phyloP scores from a whole-genome alignment of 2,329 filamentous ascomycete genomes.

The Ploettnerulaceae sp. region DNA sequence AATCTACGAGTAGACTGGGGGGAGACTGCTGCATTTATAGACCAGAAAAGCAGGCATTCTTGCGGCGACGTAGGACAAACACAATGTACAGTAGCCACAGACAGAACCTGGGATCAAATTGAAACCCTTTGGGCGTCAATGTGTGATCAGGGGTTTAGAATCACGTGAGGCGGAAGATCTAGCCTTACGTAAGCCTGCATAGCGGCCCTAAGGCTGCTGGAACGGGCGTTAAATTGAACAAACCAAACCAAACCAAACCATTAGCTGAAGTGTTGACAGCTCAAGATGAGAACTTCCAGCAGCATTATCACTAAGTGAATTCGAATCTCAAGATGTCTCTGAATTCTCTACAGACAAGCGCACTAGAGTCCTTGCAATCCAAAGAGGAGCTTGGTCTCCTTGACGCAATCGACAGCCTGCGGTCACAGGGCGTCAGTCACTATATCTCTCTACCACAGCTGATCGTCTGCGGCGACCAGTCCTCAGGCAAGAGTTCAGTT shows the following conservation, averaged over 20 bases:
- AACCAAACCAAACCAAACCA: too few relatives aligned
- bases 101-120: neutral
- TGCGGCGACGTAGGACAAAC: neutral
- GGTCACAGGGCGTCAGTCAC: neutral
- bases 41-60: neutral
- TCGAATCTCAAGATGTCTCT: too few relatives aligned
- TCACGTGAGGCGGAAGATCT: neutral
- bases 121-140: neutral
- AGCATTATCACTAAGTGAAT: too few relatives aligned
- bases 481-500: neutral
- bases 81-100: neutral
- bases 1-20: neutral
- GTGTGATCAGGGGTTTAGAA: neutral
- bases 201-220: neutral
- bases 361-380: neutral
- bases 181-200: too few relatives aligned
- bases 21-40: slow-evolving; percentile 4
- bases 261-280: too few relatives aligned
- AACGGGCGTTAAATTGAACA: neutral
- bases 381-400: neutral
- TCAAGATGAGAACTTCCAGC: too few relatives aligned
- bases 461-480: neutral
- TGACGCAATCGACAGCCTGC: neutral
- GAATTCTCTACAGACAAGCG: too few relatives aligned
- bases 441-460: too few relatives aligned